Base-by-base conservation (phyloP, 495 filamentous ascomycete genomes). In the Penicillium odoratum region DNA sequence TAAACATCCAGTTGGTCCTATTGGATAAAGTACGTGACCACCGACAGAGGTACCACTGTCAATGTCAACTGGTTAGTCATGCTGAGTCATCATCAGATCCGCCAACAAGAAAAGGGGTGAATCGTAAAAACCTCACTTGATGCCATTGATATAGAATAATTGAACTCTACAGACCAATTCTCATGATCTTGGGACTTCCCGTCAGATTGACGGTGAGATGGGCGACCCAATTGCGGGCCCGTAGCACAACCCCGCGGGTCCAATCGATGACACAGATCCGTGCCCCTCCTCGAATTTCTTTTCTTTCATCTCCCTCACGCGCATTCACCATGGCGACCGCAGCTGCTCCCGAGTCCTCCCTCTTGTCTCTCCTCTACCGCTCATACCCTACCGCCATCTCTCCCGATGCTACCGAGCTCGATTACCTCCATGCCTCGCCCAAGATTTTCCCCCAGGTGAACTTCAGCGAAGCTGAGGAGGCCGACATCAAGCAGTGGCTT, bases 401-500 rank as follows among this genome's bases (percentile, higher is more conserved):
- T 47, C 56, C 77, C 59, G 72, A 80, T 64, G 71, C 75, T 48
- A 74, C 75, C 51, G 80, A 85, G 67, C 71, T 78, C 50, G 78
- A 83, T 55, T 76, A 81, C 50, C 58, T 71, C 36, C 68, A 71
- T 47, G 73, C 78, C 34, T 83, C 83, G 6, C 70, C 77, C 59
- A 73, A 77, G 55, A 83, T 91, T 63, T 90, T 93, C 77, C 78
- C 85, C 51, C 69, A 80, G 57, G 81, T 81, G 64, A 85, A 81
- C 60, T 96, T 93, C 73, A 85, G 83, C 53, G 78, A 83, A 60
- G 76, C 83, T 56, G 93, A 98, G 73, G 84, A 89, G 70, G 84
- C 88, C 28, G 92, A 95, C 72, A 87, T 95, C 70, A 84, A 87
- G 67, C 85, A 93, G 79, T 97, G 92, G 93, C 78, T 96, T 63